Evolutionary conservation across 805 yeast genomes (phyloP).

Genomic region (Pichia rugopelliculosa): DNA sequence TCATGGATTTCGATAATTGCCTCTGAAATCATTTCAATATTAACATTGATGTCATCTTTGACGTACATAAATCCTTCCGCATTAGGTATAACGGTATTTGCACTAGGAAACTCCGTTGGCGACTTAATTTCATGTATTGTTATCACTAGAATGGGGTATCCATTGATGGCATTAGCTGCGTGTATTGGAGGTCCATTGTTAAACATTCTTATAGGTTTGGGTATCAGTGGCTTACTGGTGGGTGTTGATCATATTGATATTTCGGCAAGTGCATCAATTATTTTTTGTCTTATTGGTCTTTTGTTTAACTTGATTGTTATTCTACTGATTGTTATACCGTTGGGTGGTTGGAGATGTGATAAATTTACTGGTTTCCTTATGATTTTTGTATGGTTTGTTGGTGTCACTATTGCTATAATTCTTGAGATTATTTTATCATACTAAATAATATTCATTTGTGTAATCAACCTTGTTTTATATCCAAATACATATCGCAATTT

Average conservation of each 20-base stretch:
- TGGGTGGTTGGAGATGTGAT: conserved; percentile 36
- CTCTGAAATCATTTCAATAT: conserved; percentile 55
- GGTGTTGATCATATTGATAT: conserved; percentile 22
- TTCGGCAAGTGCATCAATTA: conserved; percentile 31
- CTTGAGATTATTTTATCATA: conserved; percentile 18
- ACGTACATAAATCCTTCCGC: conserved; percentile 66
- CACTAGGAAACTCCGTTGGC: conserved; percentile 88
- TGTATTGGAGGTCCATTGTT: conserved; percentile 91
- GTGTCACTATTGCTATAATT: conserved; percentile 29
- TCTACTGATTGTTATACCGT: conserved; percentile 33
- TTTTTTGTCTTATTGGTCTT: conserved; percentile 36
- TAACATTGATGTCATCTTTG: conserved; percentile 54
- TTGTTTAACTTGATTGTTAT: conserved; percentile 30
- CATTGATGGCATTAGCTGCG: conserved; percentile 89
- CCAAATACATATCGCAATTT: background rate
- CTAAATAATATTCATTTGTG: background rate
- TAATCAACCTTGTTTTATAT: background rate
- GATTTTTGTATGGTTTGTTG: conserved; percentile 35
- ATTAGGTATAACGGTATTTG: conserved; percentile 81
- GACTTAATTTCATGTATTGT: conserved; percentile 81
- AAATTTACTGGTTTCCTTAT: conserved; percentile 32
- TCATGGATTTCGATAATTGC: conserved; percentile 66
- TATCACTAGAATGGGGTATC: conserved; percentile 72
- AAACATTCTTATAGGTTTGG: conserved; percentile 72
- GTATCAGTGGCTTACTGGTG: conserved; percentile 58